Base-by-base conservation (phyloP, 345 rosid genomes). In the Arabidopsis suecica region DNA sequence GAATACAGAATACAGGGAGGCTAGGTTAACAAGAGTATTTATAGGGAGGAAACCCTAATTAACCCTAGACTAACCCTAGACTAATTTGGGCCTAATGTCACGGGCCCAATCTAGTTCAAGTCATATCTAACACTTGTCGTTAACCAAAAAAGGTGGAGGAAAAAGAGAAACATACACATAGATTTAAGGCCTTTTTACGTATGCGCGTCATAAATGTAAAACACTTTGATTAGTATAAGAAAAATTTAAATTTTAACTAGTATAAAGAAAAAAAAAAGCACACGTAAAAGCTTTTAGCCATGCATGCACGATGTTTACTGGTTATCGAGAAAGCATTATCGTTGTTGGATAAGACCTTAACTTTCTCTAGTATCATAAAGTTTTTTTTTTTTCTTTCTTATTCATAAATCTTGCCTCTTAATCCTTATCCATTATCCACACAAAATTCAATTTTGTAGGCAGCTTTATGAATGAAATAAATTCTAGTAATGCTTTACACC, bases 251-350 rank as follows among this genome's bases (percentile, higher is more conserved):
- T 38, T 14, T 69, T 22, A 68, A 68, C n/a, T 54, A 76, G 58
- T 45, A 5, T 25, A 71, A 64, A 65, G 68, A 61, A 64, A 63
- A 54, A n/a, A 23, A 50, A 40, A 71, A 55, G 61, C 54, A 71
- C 61, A 77, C 80, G 72, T 77, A 71, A 41, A 70, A 71, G 67
- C 80, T 77, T 77, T 77, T 71, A 47, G 66, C 76, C 80, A 77
- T 77, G 80, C 80, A 77, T 71, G 72, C 76, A 77, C 80, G 54
- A 64, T 70, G 68, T 44, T 63, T 40, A 71, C 80, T 77, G 76
- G 76, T 32, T 30, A 64, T 64, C 37, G 48, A 57, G 72, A 70
- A 77, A 77, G 76, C 47, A 57, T 25, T 36, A 28, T 62, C 18
- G 75, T 47, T 51, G 76, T 56, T 56, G 48, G 80, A 77, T 77